phyloP scores from a whole-genome alignment of 208 protist genomes.

The Naegleria fowleri region DNA sequence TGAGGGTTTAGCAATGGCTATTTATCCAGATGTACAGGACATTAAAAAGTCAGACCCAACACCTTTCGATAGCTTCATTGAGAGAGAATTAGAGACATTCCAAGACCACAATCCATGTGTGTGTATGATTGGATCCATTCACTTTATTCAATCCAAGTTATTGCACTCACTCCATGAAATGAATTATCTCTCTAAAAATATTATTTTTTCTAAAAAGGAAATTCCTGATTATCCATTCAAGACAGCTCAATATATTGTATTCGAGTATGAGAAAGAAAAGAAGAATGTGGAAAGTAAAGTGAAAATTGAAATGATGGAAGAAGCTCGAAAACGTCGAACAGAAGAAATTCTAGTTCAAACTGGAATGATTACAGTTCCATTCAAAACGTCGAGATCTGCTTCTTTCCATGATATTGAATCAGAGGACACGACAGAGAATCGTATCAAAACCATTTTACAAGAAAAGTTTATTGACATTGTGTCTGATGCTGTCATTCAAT shows the following conservation, averaged over 20 bases:
- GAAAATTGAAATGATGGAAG: neutral
- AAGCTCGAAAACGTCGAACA: neutral
- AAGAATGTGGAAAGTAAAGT: neutral
- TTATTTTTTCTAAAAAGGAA: neutral
- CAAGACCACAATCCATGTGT: conserved; percentile 5
- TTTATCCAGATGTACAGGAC: neutral
- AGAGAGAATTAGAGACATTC: neutral
- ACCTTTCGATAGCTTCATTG: neutral
- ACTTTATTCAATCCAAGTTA: neutral
- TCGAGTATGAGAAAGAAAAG: neutral
- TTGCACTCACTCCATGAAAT: neutral
- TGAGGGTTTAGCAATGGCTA: neutral
- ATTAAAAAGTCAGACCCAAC: neutral
- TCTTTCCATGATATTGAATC: neutral
- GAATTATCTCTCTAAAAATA: neutral
- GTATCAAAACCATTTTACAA: neutral
- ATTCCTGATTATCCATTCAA: conserved; percentile 7
- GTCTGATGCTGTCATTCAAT: neutral
- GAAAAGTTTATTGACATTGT: neutral
- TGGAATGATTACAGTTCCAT: neutral
- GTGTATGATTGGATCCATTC: conserved; percentile 3
- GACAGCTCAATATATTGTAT: neutral
- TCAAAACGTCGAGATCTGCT: neutral
- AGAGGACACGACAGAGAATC: neutral
- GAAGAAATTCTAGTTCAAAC: neutral